Evolutionary conservation across 2,329 filamentous ascomycete genomes (phyloP), one percentile per base, ranked within the genome.

Genomic region (Aspergillus sp.): DNA sequence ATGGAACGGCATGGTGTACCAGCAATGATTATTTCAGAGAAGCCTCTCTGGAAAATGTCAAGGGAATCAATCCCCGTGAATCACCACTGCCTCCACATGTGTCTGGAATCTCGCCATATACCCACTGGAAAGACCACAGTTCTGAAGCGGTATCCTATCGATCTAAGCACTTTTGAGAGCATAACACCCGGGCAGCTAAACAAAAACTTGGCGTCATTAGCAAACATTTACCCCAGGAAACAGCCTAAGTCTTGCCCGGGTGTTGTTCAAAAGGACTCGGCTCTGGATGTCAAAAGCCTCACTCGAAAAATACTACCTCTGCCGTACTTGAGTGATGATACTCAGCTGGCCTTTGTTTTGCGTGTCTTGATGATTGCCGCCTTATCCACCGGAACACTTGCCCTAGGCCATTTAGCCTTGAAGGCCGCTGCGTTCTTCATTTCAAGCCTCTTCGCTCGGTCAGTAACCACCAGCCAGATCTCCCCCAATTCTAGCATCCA

Each of bases 161-260:
- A 81, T 59, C 59, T 81, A 47, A 70, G 72, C 58, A 79, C 76
- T 0, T 81, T 81, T 52, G 70, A 80, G 61, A 78, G 74, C 55
- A 78, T 81, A 59, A 73, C 78, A 13, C 73, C 78, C 12, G 65
- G 71, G 12, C 77, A 80, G 48, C 68, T 81, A 26, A 80, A 80
- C 61, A 69, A 75, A 34, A 79, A 80, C 55, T 63, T 81, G 22
- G 76, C 78, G 30, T 78, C 74, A 20, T 67, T 79, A 38, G 71
- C 69, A 41, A 66, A 65, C 18, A 66, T 71, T 30, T 71, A 70
- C 57, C 64, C 68, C 20, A 70, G 63, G 53, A 68, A 67, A 49
- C 36, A 58, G 32, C 56, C 57, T 32, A 69, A 66, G 34, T 54
- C 63, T 24, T 58, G 59, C 18, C 17, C 52, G 8, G 62, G 61